Conservation (phyloP, 2,329 filamentous ascomycete species). For the Beauveria rudraprayagi region DNA sequence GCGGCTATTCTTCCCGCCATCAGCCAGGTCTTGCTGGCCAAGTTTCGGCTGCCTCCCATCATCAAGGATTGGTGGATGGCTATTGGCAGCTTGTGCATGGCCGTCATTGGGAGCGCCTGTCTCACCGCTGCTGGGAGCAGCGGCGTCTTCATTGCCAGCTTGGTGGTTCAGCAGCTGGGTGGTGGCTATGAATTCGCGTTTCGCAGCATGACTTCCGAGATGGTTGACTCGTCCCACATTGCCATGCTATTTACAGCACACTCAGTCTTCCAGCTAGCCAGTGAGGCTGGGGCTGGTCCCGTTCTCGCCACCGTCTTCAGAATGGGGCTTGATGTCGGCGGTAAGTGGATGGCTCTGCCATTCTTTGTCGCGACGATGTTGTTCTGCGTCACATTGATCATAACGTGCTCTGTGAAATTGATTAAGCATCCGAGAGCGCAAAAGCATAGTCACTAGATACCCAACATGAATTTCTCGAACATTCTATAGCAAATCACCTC, state of each 20-base stretch:
- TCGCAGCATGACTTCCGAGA: constrained; percentile 4
- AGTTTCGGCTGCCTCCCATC: neutral
- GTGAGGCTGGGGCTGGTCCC: neutral
- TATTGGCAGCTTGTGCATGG: neutral
- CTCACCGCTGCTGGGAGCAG: neutral
- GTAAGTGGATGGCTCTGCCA: constrained; percentile 1
- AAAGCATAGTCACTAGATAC: neutral
- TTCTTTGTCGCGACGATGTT: neutral
- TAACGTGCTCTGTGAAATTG: neutral
- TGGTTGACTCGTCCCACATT: constrained; percentile 1
- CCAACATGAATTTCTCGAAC: no score
- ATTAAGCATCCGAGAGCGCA: neutral
- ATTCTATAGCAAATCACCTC: no score
- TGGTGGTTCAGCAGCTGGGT: neutral
- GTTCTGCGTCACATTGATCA: neutral
- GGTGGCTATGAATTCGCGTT: neutral
- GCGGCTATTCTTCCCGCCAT: neutral
- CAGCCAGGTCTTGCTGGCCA: neutral
- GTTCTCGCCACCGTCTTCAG: neutral
- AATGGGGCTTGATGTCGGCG: neutral
- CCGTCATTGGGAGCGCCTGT: neutral
- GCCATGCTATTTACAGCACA: constrained; percentile 3
- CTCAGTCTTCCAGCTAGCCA: neutral
- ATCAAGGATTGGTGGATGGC: constrained; percentile 4
- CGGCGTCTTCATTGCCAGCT: neutral